These are phyloP conservation scores for Podila horticola DNA, from an alignment of 192 early-diverging fungal species.

Conservation along the genomic window DNA sequence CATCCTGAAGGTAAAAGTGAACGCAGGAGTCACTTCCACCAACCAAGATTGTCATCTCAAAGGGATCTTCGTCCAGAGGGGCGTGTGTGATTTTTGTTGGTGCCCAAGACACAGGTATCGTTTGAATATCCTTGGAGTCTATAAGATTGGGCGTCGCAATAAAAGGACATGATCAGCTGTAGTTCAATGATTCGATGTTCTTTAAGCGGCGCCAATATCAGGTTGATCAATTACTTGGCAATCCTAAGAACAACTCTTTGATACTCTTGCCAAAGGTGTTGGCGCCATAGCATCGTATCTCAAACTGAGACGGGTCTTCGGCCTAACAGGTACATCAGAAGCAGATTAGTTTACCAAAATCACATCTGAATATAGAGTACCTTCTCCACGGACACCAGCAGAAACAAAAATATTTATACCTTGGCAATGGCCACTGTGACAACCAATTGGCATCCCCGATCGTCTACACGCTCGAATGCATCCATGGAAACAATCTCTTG, in stretches of 20 bases:
- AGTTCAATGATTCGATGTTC: too few relatives aligned
- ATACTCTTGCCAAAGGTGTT: constrained; percentile 38
- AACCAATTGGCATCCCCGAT: constrained; percentile 39
- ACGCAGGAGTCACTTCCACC: constrained; percentile 46
- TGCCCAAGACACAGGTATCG: constrained; percentile 33
- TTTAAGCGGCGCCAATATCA: too few relatives aligned
- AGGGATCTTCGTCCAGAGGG: constrained; percentile 37
- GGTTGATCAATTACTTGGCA: constrained; percentile 15
- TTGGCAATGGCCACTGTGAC: constrained; percentile 30
- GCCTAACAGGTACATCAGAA: neutral
- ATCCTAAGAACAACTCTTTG: constrained; percentile 18
- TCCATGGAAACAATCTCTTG: constrained; percentile 47
- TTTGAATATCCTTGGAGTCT: constrained; percentile 39
- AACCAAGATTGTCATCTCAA: constrained; percentile 45
- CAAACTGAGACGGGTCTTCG: constrained; percentile 30
- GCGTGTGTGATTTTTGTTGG: constrained; percentile 45
- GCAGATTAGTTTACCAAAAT: neutral
- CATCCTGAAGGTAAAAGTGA: constrained; percentile 35
- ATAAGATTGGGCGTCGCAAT: neutral
- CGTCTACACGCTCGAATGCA: constrained; percentile 41
- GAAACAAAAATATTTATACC: constrained; percentile 4
- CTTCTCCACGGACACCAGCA: neutral
- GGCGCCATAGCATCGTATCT: constrained; percentile 34
- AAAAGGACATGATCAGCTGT: neutral
- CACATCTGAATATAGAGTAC: neutral